Evolutionary conservation across 495 filamentous ascomycete species (phyloP).

Genomic region (Penicillium salamii): DNA sequence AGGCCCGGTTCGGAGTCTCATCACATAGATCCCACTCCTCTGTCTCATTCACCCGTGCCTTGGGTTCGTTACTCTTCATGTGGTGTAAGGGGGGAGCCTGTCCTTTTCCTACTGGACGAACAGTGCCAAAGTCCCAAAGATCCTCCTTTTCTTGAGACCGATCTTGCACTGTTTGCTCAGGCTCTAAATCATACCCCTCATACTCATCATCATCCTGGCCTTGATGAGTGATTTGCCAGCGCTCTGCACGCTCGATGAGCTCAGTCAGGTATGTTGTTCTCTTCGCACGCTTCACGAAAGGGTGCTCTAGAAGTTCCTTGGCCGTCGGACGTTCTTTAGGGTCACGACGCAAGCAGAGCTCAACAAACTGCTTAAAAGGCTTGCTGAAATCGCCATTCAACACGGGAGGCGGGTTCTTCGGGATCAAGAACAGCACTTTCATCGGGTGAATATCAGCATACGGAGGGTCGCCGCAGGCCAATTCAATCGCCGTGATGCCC

Average conservation of each 20-base stretch:
- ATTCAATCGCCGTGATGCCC: slow-evolving; percentile 94
- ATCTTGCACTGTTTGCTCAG: slow-evolving; percentile 35
- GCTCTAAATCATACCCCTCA: slow-evolving; percentile 52
- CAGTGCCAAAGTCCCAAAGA: slow-evolving; percentile 95
- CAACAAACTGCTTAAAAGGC: slow-evolving; percentile 92
- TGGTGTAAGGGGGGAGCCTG: slow-evolving; percentile 49
- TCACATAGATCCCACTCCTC: slow-evolving; percentile 40
- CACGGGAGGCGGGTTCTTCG: slow-evolving; percentile 84
- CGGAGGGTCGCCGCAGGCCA: slow-evolving; percentile 90
- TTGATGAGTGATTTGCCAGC: slow-evolving; percentile 63
- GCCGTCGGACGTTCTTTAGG: slow-evolving; percentile 85
- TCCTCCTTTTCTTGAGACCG: slow-evolving; percentile 46
- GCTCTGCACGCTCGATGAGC: slow-evolving; percentile 82
- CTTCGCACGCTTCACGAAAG: slow-evolving; percentile 85
- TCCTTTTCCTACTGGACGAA: slow-evolving; percentile 64
- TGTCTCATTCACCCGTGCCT: slow-evolving; percentile 54
- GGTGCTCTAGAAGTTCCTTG: slow-evolving; percentile 82
- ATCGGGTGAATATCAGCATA: slow-evolving; percentile 98
- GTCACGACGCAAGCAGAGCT: slow-evolving; percentile 80
- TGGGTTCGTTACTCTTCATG: slow-evolving; percentile 72
- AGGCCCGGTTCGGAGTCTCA: slow-evolving; percentile 32
- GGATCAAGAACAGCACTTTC: slow-evolving; percentile 97
- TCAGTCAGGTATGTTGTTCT: slow-evolving; percentile 89
- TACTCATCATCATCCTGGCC: slow-evolving; percentile 58
- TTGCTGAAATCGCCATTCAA: slow-evolving; percentile 84